Evolutionary conservation across 352 stramenopile species (phyloP), one percentile per base, ranked within the genome.

Genomic region (Paralagenidium karlingii): DNA sequence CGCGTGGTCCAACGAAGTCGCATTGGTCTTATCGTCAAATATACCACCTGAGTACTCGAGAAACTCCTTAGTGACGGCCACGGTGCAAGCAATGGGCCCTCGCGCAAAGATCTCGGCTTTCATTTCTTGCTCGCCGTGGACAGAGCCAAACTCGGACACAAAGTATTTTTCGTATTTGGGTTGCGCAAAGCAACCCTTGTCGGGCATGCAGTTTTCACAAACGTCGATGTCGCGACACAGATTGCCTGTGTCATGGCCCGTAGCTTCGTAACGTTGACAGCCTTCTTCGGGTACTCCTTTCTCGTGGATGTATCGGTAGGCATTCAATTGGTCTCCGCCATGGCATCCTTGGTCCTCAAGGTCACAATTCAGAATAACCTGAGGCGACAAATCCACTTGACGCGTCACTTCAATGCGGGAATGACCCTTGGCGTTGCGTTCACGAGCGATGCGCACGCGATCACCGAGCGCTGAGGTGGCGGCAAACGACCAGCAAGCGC

Each of bases 101-200:
- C 94, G 88, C 18, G 78, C 83, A 44, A 93, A 97, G 40, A 99
- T 97, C 71, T 99, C 95, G 8, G 87, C 75, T 79, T 96, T 97
- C 73, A 98, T 97, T 40, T 94, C 69, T 36, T 87, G 33, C 40
- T 96, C 79, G 16, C 89, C 91, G 10, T 79, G 61, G 16, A 92
- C 94, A 12, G 63, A 79, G 30, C 93, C 94, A 57, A 94, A 97
- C 68, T 98, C 92, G 13, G 82, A 92, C 10, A 98, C 80, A 25
- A 75, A 97, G 52, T 95, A 96, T 68, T 95, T 94, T 49, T 96
- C 88, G 73, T 96, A 97, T 20, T 65, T 68, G 19, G 82, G 62
- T 40, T 98, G 86, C 22, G 79, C 60, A 36, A 81, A 97, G 48
- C 70, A 90, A 36, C 83, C 87, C 40, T 80, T 76, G 34, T 47